Evolutionary conservation across 495 filamentous ascomycete genomes (phyloP), one percentile per base, ranked within the genome.

Genomic region (Penicillium antarcticum): DNA sequence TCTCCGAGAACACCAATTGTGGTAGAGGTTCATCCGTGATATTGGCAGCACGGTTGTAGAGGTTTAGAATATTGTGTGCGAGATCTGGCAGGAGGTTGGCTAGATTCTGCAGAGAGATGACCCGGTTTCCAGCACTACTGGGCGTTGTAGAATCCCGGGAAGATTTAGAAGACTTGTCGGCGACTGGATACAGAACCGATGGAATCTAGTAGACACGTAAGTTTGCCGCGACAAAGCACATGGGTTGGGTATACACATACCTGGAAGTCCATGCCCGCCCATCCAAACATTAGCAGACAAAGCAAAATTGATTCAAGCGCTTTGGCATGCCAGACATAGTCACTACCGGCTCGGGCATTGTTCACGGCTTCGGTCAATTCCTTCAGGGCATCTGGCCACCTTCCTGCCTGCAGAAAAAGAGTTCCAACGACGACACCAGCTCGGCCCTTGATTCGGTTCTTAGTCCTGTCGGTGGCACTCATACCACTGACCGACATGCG

Each of bases 241-340:
- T 17, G 34, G 8, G 16, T 48, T 43, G 33, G 14, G 16, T 32
- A 53, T 19, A 5, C 9, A 58, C 73, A 55, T 67, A 96, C 86
- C 68, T 88, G 83, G 67, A 97, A 98, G 65, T 95, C 88, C 63
- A 91, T 77, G 12, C 87, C 87, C 40, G 85, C 79, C 87, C 91
- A 95, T 45, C 85, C 87, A 42, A 95, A 81, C 72, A 97, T 83
- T 24, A 97, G 57, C 52, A 97, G 77, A 63, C 84, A 86, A 40
- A 96, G 80, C 12, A 91, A 70, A 55, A 94, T 87, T 9, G 89
- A 85, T 61, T 97, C 94, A 26, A 97, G 78, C 3, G 88, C 91
- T 70, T 97, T 99, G 11, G 87, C 94, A 75, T 97, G 89, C 94
- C 94, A 99, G 7, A 96, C 65, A 73, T 96, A 88, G 67, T 97